A percentile compares a stretch with the other conserved stretches of the same genome.
Evolutionary conservation across 2,329 filamentous ascomycete genomes (phyloP).

Genomic region (Cercospora zeina): DNA sequence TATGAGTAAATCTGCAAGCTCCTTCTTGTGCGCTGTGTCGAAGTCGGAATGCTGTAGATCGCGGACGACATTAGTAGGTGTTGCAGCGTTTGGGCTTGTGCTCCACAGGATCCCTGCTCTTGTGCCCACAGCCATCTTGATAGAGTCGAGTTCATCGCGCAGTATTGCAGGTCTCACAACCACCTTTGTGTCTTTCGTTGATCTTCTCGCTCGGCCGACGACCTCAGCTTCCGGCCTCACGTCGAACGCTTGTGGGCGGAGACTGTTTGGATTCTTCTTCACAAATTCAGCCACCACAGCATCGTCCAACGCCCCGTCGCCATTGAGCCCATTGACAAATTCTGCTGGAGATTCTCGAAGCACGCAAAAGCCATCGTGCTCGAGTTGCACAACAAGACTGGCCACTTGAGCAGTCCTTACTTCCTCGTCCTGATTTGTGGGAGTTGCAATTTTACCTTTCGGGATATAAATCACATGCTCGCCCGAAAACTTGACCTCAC

Average conservation of each 20-base stretch:
- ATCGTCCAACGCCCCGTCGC: constrained; percentile 12
- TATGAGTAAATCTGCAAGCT: constrained; percentile 25
- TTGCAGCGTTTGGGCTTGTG: constrained; percentile 19
- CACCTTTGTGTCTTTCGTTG: constrained; percentile 8
- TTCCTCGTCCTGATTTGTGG: constrained; percentile 10
- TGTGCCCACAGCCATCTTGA: constrained; percentile 17
- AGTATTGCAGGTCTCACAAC: constrained; percentile 13
- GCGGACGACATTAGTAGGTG: constrained; percentile 16
- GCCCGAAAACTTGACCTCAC: constrained; percentile 24
- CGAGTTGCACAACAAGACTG: constrained; percentile 15
- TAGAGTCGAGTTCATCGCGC: constrained; percentile 15
- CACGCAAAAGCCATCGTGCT: constrained; percentile 18
- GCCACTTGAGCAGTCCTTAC: background rate
- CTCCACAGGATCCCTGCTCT: constrained; percentile 21
- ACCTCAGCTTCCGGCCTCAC: constrained; percentile 6
- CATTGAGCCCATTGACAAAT: constrained; percentile 4
- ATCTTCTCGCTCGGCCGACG: background rate
- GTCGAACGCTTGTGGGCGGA: constrained; percentile 10
- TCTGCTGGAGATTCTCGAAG: constrained; percentile 14
- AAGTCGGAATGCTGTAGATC: constrained; percentile 21
- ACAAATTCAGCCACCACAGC: constrained; percentile 18
- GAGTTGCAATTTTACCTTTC: constrained; percentile 13
- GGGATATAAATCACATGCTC: constrained; percentile 28
- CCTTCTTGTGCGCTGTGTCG: constrained; percentile 5
- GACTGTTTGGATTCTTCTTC: constrained; percentile 9